A percentile compares a stretch with the other conserved stretches of the same genome.
phyloP scores from a whole-genome alignment of 1,284 basidiomycete species.

The Ustanciosporium gigantosporum region DNA sequence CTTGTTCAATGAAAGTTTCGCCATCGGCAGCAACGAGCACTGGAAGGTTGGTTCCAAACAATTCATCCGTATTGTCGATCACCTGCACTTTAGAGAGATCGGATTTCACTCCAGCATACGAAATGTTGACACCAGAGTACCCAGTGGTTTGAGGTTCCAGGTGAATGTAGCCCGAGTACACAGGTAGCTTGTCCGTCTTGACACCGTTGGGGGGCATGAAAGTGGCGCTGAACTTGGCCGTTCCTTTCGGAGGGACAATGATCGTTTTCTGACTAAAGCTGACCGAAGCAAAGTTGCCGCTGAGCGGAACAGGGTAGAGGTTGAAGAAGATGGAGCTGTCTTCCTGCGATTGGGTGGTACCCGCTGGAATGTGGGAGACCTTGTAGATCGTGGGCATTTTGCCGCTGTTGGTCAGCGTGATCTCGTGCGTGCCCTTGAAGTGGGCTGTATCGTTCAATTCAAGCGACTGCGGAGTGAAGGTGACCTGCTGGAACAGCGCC shows the following conservation, averaged over 20 bases:
- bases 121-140: slow-evolving; percentile 32
- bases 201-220: slow-evolving; percentile 64
- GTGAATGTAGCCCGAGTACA: slow-evolving; percentile 70
- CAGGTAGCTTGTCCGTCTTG: slow-evolving; percentile 66
- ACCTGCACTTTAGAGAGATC: slow-evolving; percentile 29
- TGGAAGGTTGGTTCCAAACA: slow-evolving; percentile 34
- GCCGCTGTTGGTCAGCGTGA: slow-evolving; percentile 49
- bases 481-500: slow-evolving; percentile 66
- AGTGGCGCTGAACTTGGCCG: slow-evolving; percentile 54
- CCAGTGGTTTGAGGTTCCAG: slow-evolving; percentile 53
- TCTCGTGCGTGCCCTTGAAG: slow-evolving; percentile 28
- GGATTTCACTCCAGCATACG: slow-evolving; percentile 36
- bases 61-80: slow-evolving; percentile 36
- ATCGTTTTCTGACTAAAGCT: slow-evolving; percentile 61
- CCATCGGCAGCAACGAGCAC: slow-evolving; percentile 20
- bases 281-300: slow-evolving; percentile 64
- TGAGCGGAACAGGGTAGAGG: slow-evolving; percentile 66
- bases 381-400: slow-evolving; percentile 42
- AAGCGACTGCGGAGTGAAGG: slow-evolving; percentile 69
- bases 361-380: slow-evolving; percentile 45
- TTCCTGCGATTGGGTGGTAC: slow-evolving; percentile 57
- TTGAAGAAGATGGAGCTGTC: slow-evolving; percentile 45
- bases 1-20: slow-evolving; percentile 22
- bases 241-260: slow-evolving; percentile 60
- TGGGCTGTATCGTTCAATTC: slow-evolving; percentile 72